Evolutionary conservation across 2,329 filamentous ascomycete genomes (phyloP), one percentile per base, ranked within the genome.

Genomic region (Aureobasidium sp.): DNA sequence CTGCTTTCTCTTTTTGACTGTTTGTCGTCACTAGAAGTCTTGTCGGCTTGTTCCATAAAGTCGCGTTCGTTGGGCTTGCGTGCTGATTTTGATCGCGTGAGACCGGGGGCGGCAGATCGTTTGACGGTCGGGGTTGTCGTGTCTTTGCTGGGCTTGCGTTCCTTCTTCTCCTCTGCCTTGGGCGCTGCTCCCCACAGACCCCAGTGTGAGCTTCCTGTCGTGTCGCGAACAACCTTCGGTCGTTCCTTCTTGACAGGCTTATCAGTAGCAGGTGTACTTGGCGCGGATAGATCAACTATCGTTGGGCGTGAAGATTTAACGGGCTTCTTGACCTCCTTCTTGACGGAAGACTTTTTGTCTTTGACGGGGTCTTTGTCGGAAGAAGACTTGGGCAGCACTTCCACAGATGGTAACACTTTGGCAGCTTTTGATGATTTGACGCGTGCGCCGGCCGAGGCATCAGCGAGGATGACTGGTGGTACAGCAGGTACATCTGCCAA

Each of bases 21-120:
- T 71, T 86, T 88, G 67, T 92, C 91, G 25, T 89, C 91, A 13
- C 82, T 81, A 25, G 89, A 92, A 48, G 86, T 89, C 41, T 62
- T 63, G 45, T 63, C 59, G 47, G 86, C 36, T 30, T 57, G 61
- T 25, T 63, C 62, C 36, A 82, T 83, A 7, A 66, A 65, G 63
- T 74, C 72, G 47, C 66, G 68, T 42, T 89, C 86, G 37, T 76
- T 74, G 47, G 76, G 72, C 49, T 78, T 80, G 64, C 79, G 79
- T 39, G 77, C 78, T 10, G 85, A 85, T 70, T 84, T 86, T 10
- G 83, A 83, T 52, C 83, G 76, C 29, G 71, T 75, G 47, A 84
- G 65, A 10, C 74, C 77, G 15, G 80, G 72, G 2, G 72, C 76
- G 11, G 73, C 69, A 27, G 70, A 68, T 21, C 70, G 69, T 62